Evolutionary conservation across 2,329 filamentous ascomycete genomes (phyloP).

Genomic region (Sporothrix mexicana): DNA sequence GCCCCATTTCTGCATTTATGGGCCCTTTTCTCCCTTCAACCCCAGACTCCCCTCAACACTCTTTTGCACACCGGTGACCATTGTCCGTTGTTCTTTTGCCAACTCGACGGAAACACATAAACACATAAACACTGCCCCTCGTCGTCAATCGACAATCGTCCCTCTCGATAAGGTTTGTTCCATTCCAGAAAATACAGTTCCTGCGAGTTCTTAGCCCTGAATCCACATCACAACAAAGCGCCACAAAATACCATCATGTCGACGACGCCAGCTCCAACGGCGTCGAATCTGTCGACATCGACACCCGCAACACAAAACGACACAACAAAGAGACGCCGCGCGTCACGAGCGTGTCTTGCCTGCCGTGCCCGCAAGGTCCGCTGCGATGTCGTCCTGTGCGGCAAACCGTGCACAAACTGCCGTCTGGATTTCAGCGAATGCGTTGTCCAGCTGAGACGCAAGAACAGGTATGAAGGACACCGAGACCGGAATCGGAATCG

Average conservation of each 20-base stretch:
- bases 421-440: conserved; percentile 32
- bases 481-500: not conserved
- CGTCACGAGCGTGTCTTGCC: conserved; percentile 28
- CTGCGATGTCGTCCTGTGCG: conserved; percentile 33
- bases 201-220: not conserved
- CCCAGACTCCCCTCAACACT: not conserved
- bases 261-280: not conserved
- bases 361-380: conserved; percentile 34
- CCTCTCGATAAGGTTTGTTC: not conserved
- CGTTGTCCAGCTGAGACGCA: conserved; percentile 30
- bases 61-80: not conserved
- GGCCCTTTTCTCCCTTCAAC: not conserved
- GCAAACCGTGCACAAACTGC: conserved; percentile 35
- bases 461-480: conserved; percentile 17
- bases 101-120: not conserved
- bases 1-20: not conserved
- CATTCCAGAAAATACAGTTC: not conserved
- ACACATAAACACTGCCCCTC: not conserved
- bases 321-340: conserved; percentile 21
- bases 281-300: too few species aligned
- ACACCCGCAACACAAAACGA: not conserved
- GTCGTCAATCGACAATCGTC: not conserved
- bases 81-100: not conserved
- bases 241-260: not conserved
- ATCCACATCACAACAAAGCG: not conserved